phyloP scores from a whole-genome alignment of 768 basidiomycete genomes.

The Mycena rebaudengoi region DNA sequence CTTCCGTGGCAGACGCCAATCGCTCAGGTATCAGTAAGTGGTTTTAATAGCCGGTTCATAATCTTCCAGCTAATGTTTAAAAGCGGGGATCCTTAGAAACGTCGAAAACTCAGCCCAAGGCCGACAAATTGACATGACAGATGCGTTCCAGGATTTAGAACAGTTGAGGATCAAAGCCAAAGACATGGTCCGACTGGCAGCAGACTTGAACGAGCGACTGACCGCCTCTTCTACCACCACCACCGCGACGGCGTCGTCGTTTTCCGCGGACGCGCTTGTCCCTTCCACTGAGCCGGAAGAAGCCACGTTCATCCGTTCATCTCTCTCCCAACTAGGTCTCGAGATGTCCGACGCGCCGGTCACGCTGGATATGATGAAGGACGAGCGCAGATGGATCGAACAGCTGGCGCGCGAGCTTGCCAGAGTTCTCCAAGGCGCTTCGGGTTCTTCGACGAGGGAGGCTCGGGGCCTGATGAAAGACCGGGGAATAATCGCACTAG shows the following conservation, averaged over 20 bases:
- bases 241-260: conserved; percentile 14
- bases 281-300: conserved; percentile 75
- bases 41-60: not conserved
- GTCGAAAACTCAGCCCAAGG: conserved; percentile 75
- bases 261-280: conserved; percentile 37
- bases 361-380: conserved; percentile 87
- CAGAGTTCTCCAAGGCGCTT: conserved; percentile 62
- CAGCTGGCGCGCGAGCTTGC: conserved; percentile 87
- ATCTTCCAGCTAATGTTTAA: conserved; percentile 3
- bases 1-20: conserved; percentile 23
- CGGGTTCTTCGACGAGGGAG: conserved; percentile 33
- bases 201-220: conserved; percentile 85
- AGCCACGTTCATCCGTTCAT: conserved; percentile 87
- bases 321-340: conserved; percentile 89
- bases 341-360: conserved; percentile 82
- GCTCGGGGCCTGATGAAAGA: conserved; percentile 75
- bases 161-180: conserved; percentile 90
- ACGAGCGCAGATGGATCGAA: conserved; percentile 81
- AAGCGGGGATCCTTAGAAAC: conserved; percentile 84
- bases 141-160: conserved; percentile 88
- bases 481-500: conserved; percentile 84
- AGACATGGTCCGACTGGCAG: conserved; percentile 92
- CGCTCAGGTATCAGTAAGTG: conserved; percentile 63
- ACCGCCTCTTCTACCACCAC: conserved; percentile 50
- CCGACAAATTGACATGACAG: conserved; percentile 70